Conservation (phyloP, 1,284 basidiomycete species). For the Agaricales sp. region DNA sequence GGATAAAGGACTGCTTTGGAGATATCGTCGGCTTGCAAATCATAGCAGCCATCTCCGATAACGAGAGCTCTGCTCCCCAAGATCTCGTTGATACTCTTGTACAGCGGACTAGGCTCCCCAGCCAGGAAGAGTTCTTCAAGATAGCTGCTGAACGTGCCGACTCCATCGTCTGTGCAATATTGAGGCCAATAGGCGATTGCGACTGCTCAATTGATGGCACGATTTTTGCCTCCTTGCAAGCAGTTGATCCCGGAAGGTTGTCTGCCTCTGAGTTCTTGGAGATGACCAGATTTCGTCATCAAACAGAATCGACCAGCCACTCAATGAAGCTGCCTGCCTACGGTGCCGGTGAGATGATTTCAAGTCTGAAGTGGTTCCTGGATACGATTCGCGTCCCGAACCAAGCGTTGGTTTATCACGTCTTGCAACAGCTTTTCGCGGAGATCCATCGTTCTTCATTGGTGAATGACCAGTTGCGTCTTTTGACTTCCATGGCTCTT, state of each 20-base stretch:
- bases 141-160: conserved; percentile 21
- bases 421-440: conserved; percentile 66
- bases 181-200: conserved; percentile 54
- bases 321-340: conserved; percentile 53
- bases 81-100: conserved; percentile 7
- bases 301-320: conserved; percentile 41
- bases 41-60: conserved; percentile 31
- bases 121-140: conserved; percentile 29
- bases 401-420: conserved; percentile 49
- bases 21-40: conserved; percentile 61
- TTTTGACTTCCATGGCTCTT: conserved; percentile 65
- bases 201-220: conserved; percentile 34
- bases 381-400: conserved; percentile 21
- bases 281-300: conserved; percentile 39
- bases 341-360: conserved; percentile 36
- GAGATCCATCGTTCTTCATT: conserved; percentile 61
- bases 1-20: conserved; percentile 56
- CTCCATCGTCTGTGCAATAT: conserved; percentile 42
- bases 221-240: conserved; percentile 35
- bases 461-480: conserved; percentile 78
- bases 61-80: conserved; percentile 9
- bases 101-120: conserved; percentile 10
- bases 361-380: conserved; percentile 48
- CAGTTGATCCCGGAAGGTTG: conserved; percentile 19
- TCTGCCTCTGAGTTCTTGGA: conserved; percentile 32